Base-by-base conservation (phyloP, 225 moss, liverwort and hornwort species). In the Anthoceros angustus region DNA sequence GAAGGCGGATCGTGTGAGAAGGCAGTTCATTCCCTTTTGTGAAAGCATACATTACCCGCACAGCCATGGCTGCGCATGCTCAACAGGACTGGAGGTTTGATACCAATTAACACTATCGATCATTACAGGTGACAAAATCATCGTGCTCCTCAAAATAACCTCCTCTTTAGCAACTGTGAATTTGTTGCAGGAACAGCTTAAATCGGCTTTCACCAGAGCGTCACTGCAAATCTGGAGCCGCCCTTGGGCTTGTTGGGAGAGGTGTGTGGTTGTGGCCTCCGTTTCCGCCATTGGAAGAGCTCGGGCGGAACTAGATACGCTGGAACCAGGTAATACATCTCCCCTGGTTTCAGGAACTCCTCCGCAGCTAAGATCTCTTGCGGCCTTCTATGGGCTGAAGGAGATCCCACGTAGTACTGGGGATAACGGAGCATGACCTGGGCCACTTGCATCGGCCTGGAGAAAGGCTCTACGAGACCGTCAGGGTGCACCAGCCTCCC, bases 341-440 rank as follows among this genome's bases (percentile, higher is more conserved):
- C 65, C 25, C 69, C 74, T 0, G 69, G 64, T 5, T 65, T 26
- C 18, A 74, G 15, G 32, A 69, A 69, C 42, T 74, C 74, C 10
- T 74, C 74, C 0, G 69, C 74, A 40, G 74, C 74, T 24, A 74
- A 65, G 49, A 74, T 74, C 32, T 65, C 63, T 48, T 18, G 61
- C 9, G 69, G 64, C 5, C 42, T 46, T 64, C 43, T 62, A 15
- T 69, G 61, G 3, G 69, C 71, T 8, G 65, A 60, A 0, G 65
- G 71, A 39, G 71, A 65, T 21, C 74, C 74, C 6, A 69, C 64
- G 69, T 74, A 74, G 49, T 69, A 74, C 39, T 69, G 64, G 20
- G 74, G 74, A 63, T 74, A 49, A 8, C 65, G 64, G 50, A 74
- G 67, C 74, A 74, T 74, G 32, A 69, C 49, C 10, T 74, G 69